phyloP scores from a whole-genome alignment of 495 filamentous ascomycete genomes.

The Talaromyces adpressus region DNA sequence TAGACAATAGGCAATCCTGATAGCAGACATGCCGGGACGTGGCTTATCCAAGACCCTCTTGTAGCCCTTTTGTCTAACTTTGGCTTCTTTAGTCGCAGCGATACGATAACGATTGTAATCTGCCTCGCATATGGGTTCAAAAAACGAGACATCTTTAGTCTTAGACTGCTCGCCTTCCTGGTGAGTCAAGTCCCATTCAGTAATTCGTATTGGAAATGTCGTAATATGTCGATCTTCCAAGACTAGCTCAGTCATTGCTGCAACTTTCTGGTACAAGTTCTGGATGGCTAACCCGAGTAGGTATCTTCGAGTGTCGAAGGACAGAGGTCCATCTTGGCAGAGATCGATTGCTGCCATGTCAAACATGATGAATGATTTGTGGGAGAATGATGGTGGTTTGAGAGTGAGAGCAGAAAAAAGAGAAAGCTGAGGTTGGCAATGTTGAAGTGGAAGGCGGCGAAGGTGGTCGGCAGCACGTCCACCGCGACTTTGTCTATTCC shows the following conservation, averaged over 20 bases:
- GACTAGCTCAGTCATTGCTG: neutral
- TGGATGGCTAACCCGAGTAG: neutral
- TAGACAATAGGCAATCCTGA: neutral
- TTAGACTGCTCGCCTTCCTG: neutral
- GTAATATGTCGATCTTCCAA: neutral
- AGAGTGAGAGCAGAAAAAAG: neutral
- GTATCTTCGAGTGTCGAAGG: neutral
- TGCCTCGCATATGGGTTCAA: neutral
- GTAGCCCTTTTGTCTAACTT: no score
- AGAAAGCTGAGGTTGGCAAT: neutral
- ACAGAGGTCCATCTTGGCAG: no score
- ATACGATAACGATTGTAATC: neutral
- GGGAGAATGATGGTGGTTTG: neutral
- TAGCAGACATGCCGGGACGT: neutral
- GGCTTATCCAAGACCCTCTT: no score
- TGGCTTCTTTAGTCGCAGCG: no score
- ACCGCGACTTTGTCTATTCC: neutral
- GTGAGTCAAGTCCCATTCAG: neutral
- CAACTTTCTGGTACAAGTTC: neutral
- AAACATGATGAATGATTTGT: neutral
- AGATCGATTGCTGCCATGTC: no score
- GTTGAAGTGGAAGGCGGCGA: neutral
- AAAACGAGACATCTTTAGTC: neutral
- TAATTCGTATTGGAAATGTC: neutral
- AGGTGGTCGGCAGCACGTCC: neutral